Evolutionary conservation across 306 rosid species (phyloP).

Genomic region (Arachis stenosperma): DNA sequence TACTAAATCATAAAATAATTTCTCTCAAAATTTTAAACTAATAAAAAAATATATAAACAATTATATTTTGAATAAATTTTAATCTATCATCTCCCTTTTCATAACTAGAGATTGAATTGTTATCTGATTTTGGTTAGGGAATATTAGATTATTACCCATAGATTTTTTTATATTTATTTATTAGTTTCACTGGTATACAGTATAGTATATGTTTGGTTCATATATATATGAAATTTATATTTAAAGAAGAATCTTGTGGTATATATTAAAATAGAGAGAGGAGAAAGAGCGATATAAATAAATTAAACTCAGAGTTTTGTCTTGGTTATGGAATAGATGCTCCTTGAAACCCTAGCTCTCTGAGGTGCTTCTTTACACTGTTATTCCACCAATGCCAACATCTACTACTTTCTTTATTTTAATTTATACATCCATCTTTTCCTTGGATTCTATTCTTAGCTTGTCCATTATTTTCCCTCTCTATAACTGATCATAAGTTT

Average conservation of each 20-base stretch:
- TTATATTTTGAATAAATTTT: too few relatives aligned
- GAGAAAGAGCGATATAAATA: conserved; percentile 17
- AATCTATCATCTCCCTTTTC: too few relatives aligned
- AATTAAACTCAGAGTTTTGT: conserved; percentile 51
- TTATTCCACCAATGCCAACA: conserved; percentile 43
- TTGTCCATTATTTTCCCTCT: conserved; percentile 30
- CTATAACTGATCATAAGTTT: too few relatives aligned
- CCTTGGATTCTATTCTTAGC: conserved; percentile 62
- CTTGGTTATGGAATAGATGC: conserved; percentile 64
- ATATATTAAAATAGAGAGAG: conserved; percentile 5
- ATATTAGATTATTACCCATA: too few relatives aligned
- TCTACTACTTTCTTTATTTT: conserved; percentile 32
- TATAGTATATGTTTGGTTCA: neutral
- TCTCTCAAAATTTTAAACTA: too few relatives aligned
- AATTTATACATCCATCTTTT: conserved; percentile 27
- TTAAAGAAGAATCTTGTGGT: neutral
- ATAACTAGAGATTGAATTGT: too few relatives aligned
- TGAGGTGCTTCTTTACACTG: conserved; percentile 40
- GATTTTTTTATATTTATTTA: too few relatives aligned
- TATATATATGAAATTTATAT: neutral
- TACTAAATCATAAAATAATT: too few relatives aligned
- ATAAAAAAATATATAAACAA: too few relatives aligned
- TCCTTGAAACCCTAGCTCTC: conserved; percentile 72
- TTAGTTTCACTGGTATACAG: neutral
- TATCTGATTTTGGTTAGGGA: too few relatives aligned